Evolutionary conservation across 176 grass and related monocot genomes (phyloP).

Genomic region (Oryza rufipogon): DNA sequence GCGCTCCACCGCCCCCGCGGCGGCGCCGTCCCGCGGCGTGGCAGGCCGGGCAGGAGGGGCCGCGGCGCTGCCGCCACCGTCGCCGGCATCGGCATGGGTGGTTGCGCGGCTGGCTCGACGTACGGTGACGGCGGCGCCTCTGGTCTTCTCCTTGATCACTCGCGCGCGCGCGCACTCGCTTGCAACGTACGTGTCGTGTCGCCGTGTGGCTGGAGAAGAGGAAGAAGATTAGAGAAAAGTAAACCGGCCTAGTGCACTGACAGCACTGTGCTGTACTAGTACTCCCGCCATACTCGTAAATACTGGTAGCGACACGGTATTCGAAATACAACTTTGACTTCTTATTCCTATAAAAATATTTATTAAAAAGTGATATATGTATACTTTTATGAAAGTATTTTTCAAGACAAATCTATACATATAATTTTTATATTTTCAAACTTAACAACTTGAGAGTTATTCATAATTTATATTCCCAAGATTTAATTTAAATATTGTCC

Average conservation of each 20-base stretch:
- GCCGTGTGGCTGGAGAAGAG: constrained; percentile 4
- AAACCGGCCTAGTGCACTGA: not conserved
- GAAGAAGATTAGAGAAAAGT: not conserved
- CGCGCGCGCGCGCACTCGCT: not conserved
- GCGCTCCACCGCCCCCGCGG: constrained; percentile 15
- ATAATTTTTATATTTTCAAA: too few species aligned
- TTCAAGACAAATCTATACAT: too few species aligned
- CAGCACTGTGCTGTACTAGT: not conserved
- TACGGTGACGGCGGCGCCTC: not conserved
- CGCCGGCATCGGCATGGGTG: not conserved
- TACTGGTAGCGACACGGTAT: too few species aligned
- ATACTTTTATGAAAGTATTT: too few species aligned
- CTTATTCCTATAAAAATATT: too few species aligned
- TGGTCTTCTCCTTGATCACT: not conserved
- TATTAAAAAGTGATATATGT: too few species aligned
- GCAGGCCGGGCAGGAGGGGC: not conserved
- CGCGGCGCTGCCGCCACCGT: not conserved
- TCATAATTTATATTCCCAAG: too few species aligned
- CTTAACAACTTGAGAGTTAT: too few species aligned
- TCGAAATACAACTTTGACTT: too few species aligned
- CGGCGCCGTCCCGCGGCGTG: not conserved
- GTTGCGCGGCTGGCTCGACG: not conserved
- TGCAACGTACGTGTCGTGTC: constrained; percentile 22
- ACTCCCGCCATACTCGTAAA: too few species aligned
- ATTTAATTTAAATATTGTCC: too few species aligned